phyloP scores from a whole-genome alignment of 2,329 filamentous ascomycete genomes.

The Lachnellula hyalina region DNA sequence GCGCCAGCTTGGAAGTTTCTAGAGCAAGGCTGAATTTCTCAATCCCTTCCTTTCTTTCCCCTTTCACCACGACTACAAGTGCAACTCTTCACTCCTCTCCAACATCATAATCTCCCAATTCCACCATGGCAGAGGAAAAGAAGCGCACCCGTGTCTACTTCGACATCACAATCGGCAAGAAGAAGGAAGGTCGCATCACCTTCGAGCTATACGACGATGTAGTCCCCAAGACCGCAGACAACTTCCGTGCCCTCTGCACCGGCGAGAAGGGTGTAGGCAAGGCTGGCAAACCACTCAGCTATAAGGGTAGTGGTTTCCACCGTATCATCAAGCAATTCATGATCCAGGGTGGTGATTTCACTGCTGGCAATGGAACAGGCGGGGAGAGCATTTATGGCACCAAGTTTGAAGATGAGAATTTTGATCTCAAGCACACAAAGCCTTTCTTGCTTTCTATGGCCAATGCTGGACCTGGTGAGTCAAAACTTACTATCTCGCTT shows the following conservation, averaged over 20 bases:
- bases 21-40: slow-evolving; percentile 9
- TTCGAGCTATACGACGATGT: slow-evolving; percentile 77
- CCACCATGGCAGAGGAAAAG: slow-evolving; percentile 32
- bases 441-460: slow-evolving; percentile 97
- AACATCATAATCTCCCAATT: neutral
- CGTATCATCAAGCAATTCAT: slow-evolving; percentile 98
- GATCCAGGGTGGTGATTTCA: slow-evolving; percentile 98
- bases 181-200: slow-evolving; percentile 68
- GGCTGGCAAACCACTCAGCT: slow-evolving; percentile 79
- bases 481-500: neutral
- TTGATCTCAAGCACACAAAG: slow-evolving; percentile 82
- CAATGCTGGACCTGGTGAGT: slow-evolving; percentile 83
- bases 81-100: neutral
- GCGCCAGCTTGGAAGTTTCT: neutral
- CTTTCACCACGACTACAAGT: neutral
- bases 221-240: slow-evolving; percentile 92
- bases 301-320: slow-evolving; percentile 91
- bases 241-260: slow-evolving; percentile 91
- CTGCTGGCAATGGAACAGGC: slow-evolving; percentile 86
- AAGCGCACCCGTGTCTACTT: slow-evolving; percentile 74
- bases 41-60: slow-evolving; percentile 1
- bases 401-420: slow-evolving; percentile 97
- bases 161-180: slow-evolving; percentile 77
- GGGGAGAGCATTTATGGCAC: slow-evolving; percentile 96
- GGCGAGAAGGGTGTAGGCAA: slow-evolving; percentile 87